phyloP scores from a whole-genome alignment of 768 basidiomycete genomes.

The Leccinum olivaceopallidum region DNA sequence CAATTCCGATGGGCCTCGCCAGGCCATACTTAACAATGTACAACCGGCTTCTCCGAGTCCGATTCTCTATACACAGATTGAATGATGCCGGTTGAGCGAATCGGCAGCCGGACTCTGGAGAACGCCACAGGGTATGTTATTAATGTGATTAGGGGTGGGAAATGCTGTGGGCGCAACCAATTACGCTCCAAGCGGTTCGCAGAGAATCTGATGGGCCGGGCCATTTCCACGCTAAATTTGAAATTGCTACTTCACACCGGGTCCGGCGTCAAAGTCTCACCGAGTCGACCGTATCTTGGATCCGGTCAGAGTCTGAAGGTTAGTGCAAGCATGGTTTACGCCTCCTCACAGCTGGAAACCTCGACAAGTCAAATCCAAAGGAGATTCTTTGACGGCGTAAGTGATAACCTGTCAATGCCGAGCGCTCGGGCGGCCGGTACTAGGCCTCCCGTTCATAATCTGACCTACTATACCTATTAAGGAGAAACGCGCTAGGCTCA shows the following conservation, averaged over 20 bases:
- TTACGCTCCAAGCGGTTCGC: too few relatives aligned
- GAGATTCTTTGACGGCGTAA: background rate
- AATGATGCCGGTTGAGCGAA: background rate
- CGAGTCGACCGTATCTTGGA: background rate
- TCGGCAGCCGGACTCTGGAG: background rate
- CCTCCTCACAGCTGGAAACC: background rate
- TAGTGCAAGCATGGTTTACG: background rate
- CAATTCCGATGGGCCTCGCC: background rate
- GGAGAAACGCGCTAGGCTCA: background rate
- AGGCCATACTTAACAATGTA: background rate
- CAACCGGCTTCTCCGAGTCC: background rate
- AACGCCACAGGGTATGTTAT: background rate
- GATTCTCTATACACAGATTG: background rate
- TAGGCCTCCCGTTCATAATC: background rate
- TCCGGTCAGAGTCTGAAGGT: too few relatives aligned
- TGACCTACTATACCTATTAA: background rate
- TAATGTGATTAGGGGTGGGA: too few relatives aligned
- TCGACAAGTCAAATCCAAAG: background rate
- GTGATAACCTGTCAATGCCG: background rate
- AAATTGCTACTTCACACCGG: background rate
- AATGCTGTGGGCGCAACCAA: too few relatives aligned
- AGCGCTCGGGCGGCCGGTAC: background rate
- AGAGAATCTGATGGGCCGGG: background rate
- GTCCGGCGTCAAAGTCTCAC: background rate
- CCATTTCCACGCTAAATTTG: background rate